Percentiles rank a stretch among this genome's conserved stretches.
phyloP scores from a whole-genome alignment of 2,329 filamentous ascomycete genomes.

The Penicillium nordicum region DNA sequence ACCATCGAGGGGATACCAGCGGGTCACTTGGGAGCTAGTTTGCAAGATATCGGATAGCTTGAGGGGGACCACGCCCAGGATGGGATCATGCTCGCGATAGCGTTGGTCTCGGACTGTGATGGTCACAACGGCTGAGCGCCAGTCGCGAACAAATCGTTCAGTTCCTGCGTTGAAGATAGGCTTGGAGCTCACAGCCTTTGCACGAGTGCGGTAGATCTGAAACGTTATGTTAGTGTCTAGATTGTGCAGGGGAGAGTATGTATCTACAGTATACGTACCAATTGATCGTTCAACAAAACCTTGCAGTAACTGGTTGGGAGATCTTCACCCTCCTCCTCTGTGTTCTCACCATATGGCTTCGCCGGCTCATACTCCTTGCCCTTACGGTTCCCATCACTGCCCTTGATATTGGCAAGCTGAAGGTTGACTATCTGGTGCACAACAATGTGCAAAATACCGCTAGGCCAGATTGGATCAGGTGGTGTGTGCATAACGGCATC shows the following conservation, averaged over 20 bases:
- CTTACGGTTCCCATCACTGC: conserved; percentile 74
- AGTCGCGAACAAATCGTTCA: conserved; percentile 88
- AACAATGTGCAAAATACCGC: conserved; percentile 78
- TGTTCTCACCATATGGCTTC: conserved; percentile 76
- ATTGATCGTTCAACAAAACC: conserved; percentile 80
- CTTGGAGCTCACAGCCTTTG: conserved; percentile 89
- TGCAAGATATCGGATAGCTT: conserved; percentile 85
- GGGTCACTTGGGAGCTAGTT: conserved; percentile 77
- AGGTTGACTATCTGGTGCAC: conserved; percentile 95
- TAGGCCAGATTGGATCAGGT: conserved; percentile 94
- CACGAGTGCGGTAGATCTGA: conserved; percentile 84
- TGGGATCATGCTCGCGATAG: conserved; percentile 88
- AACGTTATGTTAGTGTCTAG: conserved; percentile 5
- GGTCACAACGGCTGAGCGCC: conserved; percentile 82
- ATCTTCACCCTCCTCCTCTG: conserved; percentile 74
- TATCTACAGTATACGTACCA: conserved; percentile 47
- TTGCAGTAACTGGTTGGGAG: conserved; percentile 93
- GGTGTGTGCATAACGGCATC: conserved; percentile 86
- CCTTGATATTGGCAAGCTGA: conserved; percentile 86
- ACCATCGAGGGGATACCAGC: conserved; percentile 96
- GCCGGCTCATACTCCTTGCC: conserved; percentile 87
- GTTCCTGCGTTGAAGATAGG: conserved; percentile 97
- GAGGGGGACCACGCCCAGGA: conserved; percentile 85
- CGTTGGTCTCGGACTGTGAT: conserved; percentile 84
- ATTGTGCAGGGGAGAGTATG: background rate